Conservation (phyloP, 805 yeast species). For the Priceomyces melissophilus region DNA sequence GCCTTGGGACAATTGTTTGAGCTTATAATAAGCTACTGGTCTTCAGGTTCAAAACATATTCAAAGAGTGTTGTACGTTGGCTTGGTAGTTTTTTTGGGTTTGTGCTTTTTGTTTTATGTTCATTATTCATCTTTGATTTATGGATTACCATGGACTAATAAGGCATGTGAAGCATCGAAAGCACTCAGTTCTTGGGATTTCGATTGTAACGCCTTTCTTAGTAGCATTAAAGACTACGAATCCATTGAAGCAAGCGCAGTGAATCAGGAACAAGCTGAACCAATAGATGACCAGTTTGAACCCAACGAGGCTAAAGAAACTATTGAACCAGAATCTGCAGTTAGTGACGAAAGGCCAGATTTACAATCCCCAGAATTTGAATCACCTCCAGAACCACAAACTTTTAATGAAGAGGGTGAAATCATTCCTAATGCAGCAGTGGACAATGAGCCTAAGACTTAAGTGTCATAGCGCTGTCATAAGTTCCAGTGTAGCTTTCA, state of each 20-base stretch:
- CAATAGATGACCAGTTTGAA: constrained; percentile 14
- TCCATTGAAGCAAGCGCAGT: constrained; percentile 5
- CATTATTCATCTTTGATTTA: constrained; percentile 71
- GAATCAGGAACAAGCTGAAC: constrained; percentile 10
- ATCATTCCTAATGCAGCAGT: constrained; percentile 12
- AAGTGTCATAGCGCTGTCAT: background rate
- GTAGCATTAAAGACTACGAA: constrained; percentile 22
- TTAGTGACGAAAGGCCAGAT: constrained; percentile 7
- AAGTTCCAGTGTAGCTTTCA: background rate
- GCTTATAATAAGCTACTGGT: constrained; percentile 40
- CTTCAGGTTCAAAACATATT: constrained; percentile 35
- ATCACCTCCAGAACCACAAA: constrained; percentile 6
- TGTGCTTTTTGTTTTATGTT: constrained; percentile 52
- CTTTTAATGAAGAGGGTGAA: constrained; percentile 5
- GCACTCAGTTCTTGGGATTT: constrained; percentile 79
- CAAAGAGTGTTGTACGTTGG: constrained; percentile 43
- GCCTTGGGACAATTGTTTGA: constrained; percentile 71
- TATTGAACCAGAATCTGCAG: constrained; percentile 8
- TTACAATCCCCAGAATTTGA: constrained; percentile 3
- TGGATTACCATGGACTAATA: constrained; percentile 76
- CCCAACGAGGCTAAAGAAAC: constrained; percentile 24
- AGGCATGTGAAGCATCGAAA: constrained; percentile 59
- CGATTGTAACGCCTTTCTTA: constrained; percentile 62
- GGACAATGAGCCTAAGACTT: constrained; percentile 4
- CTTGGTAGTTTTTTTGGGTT: constrained; percentile 46